phyloP scores from a whole-genome alignment of 305 asterid species.

The Solanum hybrid region DNA sequence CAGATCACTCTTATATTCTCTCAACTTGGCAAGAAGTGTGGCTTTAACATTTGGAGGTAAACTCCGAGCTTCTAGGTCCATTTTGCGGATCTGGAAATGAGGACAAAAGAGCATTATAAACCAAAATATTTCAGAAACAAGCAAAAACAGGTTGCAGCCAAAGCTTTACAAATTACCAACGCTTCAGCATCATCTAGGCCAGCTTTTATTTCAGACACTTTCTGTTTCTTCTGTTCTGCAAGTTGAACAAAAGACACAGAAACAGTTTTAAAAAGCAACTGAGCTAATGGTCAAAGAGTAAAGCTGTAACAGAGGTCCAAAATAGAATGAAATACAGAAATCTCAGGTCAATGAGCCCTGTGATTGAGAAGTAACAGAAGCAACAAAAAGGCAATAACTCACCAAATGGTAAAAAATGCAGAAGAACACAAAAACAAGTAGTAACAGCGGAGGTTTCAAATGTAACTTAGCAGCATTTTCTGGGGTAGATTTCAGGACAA shows the following conservation, averaged over 20 bases:
- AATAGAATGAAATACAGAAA: neutral
- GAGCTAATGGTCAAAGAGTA: neutral
- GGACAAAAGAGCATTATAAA: neutral
- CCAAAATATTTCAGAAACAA: neutral
- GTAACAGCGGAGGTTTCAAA: neutral
- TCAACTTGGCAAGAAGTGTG: slow-evolving; percentile 45
- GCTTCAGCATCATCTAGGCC: slow-evolving; percentile 57
- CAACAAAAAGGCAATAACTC: neutral
- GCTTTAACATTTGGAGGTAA: slow-evolving; percentile 45
- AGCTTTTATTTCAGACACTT: slow-evolving; percentile 31
- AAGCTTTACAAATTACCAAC: slow-evolving; percentile 26
- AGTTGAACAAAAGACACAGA: neutral
- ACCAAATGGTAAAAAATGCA: neutral
- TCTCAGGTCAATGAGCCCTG: neutral
- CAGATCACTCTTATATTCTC: slow-evolving; percentile 53
- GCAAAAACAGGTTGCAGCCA: neutral
- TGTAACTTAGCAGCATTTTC: neutral
- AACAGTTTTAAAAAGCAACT: neutral
- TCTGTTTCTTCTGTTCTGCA: slow-evolving; percentile 67
- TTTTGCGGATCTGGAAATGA: slow-evolving; percentile 45
- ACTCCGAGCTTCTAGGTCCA: slow-evolving; percentile 65
- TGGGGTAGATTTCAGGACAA: neutral
- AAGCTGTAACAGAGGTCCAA: neutral
- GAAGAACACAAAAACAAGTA: neutral
- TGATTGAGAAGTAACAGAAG: neutral